These are phyloP conservation scores for Arachis stenosperma DNA, from an alignment of 306 rosid species.

Conservation along the genomic window DNA sequence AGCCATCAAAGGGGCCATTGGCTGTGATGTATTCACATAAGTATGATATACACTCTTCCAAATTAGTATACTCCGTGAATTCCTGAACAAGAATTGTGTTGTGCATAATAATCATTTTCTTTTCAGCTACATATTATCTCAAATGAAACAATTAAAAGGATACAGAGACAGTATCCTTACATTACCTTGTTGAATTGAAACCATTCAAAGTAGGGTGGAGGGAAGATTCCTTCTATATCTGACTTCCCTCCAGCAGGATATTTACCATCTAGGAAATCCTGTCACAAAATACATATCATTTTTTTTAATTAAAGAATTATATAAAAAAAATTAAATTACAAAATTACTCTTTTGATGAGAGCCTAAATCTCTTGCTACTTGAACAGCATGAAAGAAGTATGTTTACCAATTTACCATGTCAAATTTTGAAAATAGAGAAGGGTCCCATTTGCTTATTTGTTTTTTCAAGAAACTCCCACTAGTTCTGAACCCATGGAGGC, in stretches of 20 bases:
- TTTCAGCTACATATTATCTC: neutral
- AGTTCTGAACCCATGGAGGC: slow-evolving; percentile 95
- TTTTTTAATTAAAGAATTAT: too few relatives aligned
- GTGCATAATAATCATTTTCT: neutral
- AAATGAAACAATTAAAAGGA: neutral
- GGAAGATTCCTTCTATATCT: slow-evolving; percentile 82
- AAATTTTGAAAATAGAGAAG: slow-evolving; percentile 71
- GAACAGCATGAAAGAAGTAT: neutral
- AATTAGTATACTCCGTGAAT: slow-evolving; percentile 74
- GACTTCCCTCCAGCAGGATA: slow-evolving; percentile 90
- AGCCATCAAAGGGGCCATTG: slow-evolving; percentile 85
- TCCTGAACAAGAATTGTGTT: slow-evolving; percentile 52
- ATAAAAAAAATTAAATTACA: too few relatives aligned
- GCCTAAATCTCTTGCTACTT: neutral
- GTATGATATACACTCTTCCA: slow-evolving; percentile 76
- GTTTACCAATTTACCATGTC: slow-evolving; percentile 52
- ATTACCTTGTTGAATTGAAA: slow-evolving; percentile 77
- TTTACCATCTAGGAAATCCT: slow-evolving; percentile 78
- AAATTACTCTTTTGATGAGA: neutral
- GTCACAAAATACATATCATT: neutral
- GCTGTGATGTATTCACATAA: slow-evolving; percentile 72
- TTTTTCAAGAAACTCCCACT: slow-evolving; percentile 75
- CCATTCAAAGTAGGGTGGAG: slow-evolving; percentile 92
- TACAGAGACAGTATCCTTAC: neutral
- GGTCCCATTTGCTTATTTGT: slow-evolving; percentile 87